Evolutionary conservation across 1,139 yeast species (phyloP).

Genomic region (Geotrichum reessii): DNA sequence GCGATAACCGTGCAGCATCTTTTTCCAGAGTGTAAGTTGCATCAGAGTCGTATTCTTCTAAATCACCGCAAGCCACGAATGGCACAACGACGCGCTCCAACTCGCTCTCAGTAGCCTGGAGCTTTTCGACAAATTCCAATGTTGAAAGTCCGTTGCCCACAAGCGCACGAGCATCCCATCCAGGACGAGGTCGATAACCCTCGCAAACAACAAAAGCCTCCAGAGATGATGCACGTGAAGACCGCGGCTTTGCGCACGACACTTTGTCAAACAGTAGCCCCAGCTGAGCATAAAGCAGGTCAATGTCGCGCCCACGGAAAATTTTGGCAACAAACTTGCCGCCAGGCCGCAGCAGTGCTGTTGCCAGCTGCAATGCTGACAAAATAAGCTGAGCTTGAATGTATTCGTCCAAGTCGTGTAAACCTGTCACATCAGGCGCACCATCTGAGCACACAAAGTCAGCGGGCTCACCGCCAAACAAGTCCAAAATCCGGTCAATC

Average conservation of each 20-base stretch:
- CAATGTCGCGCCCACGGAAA: conserved; percentile 92
- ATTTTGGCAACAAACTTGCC: conserved; percentile 95
- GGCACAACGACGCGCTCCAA: conserved; percentile 77
- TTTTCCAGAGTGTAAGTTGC: conserved; percentile 76
- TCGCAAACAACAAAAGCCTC: conserved; percentile 92
- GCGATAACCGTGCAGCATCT: conserved; percentile 38
- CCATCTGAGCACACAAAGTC: conserved; percentile 97
- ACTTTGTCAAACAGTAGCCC: conserved; percentile 80
- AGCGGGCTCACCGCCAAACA: conserved; percentile 87
- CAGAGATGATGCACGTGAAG: conserved; percentile 87
- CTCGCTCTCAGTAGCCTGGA: conserved; percentile 6
- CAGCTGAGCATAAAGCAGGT: conserved; percentile 79
- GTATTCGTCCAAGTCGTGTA: conserved; percentile 93
- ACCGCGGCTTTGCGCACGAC: conserved; percentile 90
- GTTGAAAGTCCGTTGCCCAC: conserved; percentile 45
- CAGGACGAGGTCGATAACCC: conserved; percentile 73
- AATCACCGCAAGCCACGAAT: conserved; percentile 90
- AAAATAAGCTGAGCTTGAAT: conserved; percentile 90
- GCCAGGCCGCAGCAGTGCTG: conserved; percentile 79
- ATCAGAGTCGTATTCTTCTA: conserved; percentile 82
- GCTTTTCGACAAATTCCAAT: conserved; percentile 10
- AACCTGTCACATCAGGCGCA: conserved; percentile 97
- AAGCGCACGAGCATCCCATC: conserved; percentile 65
- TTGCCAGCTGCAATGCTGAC: conserved; percentile 85
- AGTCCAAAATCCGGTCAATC: conserved; percentile 60